These are phyloP conservation scores for Hypholoma sublateritium DNA, from an alignment of 768 basidiomycete species.

Conservation along the genomic window DNA sequence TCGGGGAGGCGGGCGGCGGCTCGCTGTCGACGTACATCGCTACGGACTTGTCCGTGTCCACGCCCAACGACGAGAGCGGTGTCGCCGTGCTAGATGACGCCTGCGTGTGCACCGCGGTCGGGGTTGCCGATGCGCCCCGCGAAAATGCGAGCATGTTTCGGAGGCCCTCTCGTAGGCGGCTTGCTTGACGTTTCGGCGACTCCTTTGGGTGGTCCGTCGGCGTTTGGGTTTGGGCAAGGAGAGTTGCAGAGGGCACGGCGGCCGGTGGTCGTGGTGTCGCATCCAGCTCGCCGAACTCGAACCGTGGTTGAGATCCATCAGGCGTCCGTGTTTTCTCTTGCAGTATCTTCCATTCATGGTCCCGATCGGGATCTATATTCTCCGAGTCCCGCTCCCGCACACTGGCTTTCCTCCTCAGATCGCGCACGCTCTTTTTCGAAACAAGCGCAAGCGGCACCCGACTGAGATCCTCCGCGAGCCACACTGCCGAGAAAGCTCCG, in stretches of 20 bases:
- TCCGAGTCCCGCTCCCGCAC: constrained; percentile 2
- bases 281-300: background rate
- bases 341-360: constrained; percentile 3
- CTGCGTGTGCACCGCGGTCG: no score
- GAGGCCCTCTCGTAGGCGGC: constrained; percentile 19
- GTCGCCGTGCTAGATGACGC: no score
- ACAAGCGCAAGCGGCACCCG: constrained; percentile 42
- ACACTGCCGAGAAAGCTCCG: constrained; percentile 76
- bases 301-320: background rate
- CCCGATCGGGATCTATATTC: constrained; percentile 2
- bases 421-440: constrained; percentile 40
- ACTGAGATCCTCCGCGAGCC: constrained; percentile 63
- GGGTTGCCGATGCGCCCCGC: background rate
- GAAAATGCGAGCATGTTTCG: constrained; percentile 23
- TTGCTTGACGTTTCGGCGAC: constrained; percentile 11
- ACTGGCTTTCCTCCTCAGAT: constrained; percentile 32
- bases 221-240: background rate
- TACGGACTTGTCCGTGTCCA: background rate
- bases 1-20: background rate
- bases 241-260: background rate
- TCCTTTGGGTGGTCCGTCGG: background rate
- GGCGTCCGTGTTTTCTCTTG: constrained; percentile 2
- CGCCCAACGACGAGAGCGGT: background rate
- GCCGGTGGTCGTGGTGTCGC: constrained; percentile 1
- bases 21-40: background rate